Conservation (phyloP, 2,329 filamentous ascomycete species). For the Rhinocladiella mackenziei region DNA sequence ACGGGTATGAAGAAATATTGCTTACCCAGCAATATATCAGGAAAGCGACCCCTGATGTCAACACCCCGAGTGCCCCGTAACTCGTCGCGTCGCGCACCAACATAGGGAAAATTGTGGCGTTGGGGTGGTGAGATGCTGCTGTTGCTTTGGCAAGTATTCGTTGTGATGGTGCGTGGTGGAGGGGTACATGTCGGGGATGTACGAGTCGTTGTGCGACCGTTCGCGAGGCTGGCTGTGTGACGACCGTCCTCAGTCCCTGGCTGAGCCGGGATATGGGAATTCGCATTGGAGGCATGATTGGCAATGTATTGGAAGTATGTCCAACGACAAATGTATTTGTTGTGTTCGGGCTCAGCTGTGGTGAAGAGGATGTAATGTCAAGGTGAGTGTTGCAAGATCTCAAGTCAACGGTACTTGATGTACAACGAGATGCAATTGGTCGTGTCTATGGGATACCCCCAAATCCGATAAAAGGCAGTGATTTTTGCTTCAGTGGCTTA, state of each 20-base stretch:
- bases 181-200: constrained; percentile 10
- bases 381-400: too few relatives aligned
- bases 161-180: constrained; percentile 19
- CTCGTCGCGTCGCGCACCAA: constrained; percentile 19
- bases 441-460: neutral
- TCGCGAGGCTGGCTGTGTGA: constrained; percentile 5
- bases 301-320: too few relatives aligned
- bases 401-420: too few relatives aligned
- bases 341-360: too few relatives aligned
- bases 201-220: constrained; percentile 5
- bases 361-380: too few relatives aligned
- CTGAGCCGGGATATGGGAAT: constrained; percentile 13
- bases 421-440: neutral
- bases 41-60: constrained; percentile 22
- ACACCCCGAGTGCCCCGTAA: constrained; percentile 20
- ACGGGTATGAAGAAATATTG: constrained; percentile 23
- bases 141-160: constrained; percentile 21
- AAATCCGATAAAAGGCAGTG: neutral
- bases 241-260: constrained; percentile 12
- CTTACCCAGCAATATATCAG: constrained; percentile 26
- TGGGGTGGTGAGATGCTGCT: constrained; percentile 3
- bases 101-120: constrained; percentile 8
- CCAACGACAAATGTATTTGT: too few relatives aligned
- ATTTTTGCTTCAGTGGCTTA: neutral
- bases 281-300: constrained; percentile 17